phyloP scores from a whole-genome alignment of 2,329 filamentous ascomycete genomes.

The Colletotrichum ledebouriae region DNA sequence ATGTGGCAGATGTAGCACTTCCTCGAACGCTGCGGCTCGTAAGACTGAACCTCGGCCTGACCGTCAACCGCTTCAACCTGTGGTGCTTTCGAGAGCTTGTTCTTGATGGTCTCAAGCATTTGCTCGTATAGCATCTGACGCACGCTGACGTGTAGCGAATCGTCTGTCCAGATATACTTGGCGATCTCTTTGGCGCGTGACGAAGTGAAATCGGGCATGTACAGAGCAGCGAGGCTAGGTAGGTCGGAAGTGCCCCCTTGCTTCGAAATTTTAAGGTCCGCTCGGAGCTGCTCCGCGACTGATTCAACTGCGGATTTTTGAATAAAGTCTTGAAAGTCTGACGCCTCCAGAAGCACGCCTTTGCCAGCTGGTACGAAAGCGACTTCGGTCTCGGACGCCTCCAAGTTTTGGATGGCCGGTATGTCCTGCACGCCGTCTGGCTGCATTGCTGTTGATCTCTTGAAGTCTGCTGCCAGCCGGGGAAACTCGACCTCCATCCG shows the following conservation, averaged over 20 bases:
- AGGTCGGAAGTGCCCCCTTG: background rate
- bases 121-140: background rate
- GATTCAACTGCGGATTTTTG: background rate
- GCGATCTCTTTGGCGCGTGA: background rate
- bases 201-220: conserved; percentile 5
- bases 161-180: background rate
- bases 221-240: conserved; percentile 2
- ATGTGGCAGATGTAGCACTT: conserved; percentile 53
- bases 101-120: conserved; percentile 16
- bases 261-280: conserved; percentile 1
- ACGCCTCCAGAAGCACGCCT: background rate
- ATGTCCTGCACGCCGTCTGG: too few relatives aligned
- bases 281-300: background rate
- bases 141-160: background rate
- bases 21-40: background rate
- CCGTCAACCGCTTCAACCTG: background rate
- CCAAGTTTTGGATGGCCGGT: background rate
- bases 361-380: too few relatives aligned
- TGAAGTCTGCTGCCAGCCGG: background rate
- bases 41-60: background rate
- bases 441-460: background rate
- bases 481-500: background rate
- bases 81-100: background rate
- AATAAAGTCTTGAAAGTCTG: conserved; percentile 4
- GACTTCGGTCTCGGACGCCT: background rate